A percentile compares a stretch with the other conserved stretches of the same genome.
phyloP scores from a whole-genome alignment of 768 basidiomycete genomes.

The Lyophyllum decastes region DNA sequence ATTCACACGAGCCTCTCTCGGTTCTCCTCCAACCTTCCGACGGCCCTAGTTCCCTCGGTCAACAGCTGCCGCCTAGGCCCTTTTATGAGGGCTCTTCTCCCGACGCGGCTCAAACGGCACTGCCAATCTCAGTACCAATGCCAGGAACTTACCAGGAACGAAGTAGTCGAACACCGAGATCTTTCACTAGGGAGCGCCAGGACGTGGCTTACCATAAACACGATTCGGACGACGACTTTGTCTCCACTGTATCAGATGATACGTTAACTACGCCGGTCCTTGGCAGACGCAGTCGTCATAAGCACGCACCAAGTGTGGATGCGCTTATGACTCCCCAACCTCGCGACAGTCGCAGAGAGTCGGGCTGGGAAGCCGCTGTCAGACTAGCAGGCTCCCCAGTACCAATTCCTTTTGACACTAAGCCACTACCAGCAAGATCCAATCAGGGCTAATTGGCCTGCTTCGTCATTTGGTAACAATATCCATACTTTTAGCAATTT shows the following conservation, averaged over 20 bases:
- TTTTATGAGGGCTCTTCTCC: background rate
- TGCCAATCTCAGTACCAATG: constrained; percentile 11
- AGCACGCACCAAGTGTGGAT: background rate
- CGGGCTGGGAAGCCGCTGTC: constrained; percentile 13
- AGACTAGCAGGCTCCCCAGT: constrained; percentile 6
- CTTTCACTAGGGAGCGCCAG: constrained; percentile 1
- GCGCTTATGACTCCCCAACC: background rate
- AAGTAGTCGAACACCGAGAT: background rate
- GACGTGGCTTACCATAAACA: constrained; percentile 6
- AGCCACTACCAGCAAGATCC: background rate
- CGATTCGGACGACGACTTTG: constrained; percentile 13
- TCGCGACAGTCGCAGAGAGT: background rate
- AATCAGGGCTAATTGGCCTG: background rate
- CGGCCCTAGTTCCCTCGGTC: background rate
- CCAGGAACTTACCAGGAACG: constrained; percentile 14
- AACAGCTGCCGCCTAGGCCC: background rate
- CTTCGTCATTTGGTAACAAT: too few relatives aligned
- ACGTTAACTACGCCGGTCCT: constrained; percentile 13
- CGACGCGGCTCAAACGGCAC: background rate
- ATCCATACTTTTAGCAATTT: too few relatives aligned
- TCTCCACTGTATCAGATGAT: constrained; percentile 11
- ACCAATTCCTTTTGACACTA: constrained; percentile 6
- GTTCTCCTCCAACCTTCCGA: constrained; percentile 2
- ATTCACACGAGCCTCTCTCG: constrained; percentile 4
- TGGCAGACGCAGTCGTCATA: background rate